Evolutionary conservation across 139 green algal genomes (phyloP).

Genomic region (Closterium sp.): DNA sequence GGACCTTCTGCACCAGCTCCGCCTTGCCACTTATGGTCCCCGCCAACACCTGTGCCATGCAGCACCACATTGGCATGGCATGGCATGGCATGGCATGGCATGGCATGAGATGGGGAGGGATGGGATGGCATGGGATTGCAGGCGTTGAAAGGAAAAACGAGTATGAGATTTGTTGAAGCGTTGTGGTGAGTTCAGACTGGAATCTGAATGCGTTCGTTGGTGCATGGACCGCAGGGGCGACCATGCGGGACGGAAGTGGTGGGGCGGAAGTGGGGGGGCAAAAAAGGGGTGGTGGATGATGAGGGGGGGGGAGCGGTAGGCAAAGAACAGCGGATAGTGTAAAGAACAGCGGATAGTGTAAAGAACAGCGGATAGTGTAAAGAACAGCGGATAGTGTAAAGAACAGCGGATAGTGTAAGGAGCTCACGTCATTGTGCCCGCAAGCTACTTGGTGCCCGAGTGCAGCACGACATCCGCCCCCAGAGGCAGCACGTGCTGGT

Average conservation of each 20-base stretch:
- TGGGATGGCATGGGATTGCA: background rate
- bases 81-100: background rate
- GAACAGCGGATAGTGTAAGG: no score
- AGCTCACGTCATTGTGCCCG: slow-evolving; percentile 95
- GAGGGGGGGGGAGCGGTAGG: no score
- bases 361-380: no score
- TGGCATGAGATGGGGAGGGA: background rate
- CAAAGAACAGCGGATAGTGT: no score
- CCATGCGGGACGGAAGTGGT: background rate
- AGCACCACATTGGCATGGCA: background rate
- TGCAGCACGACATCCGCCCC: slow-evolving; percentile 97
- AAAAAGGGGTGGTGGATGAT: background rate
- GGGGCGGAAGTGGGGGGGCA: background rate
- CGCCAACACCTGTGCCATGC: slow-evolving; percentile 70
- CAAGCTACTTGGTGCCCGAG: slow-evolving; percentile 97
- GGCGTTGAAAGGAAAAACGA: background rate
- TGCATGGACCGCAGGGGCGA: no score
- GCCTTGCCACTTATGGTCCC: slow-evolving; percentile 77
- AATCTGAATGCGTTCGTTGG: no score
- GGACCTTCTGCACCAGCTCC: slow-evolving; percentile 73
- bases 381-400: no score
- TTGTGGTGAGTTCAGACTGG: background rate
- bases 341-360: no score
- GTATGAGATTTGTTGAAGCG: background rate
- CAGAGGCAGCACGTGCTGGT: slow-evolving; percentile 74